Conservation (phyloP, 2,329 filamentous ascomycete species). For the Chalaropsis ovoidea region DNA sequence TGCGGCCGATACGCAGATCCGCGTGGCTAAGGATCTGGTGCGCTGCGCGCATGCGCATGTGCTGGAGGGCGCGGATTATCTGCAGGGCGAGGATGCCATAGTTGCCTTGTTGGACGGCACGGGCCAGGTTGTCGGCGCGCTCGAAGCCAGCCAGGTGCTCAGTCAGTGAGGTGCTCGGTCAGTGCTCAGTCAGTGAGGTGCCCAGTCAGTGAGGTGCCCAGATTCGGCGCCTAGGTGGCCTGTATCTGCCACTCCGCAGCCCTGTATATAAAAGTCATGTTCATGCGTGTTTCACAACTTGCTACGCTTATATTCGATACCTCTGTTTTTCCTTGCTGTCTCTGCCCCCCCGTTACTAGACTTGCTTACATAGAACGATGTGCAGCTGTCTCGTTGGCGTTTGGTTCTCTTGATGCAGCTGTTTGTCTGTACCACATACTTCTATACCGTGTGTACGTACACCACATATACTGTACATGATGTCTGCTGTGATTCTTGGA, state of each 20-base stretch:
- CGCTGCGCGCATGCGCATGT: conserved; percentile 31
- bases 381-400: too few species aligned
- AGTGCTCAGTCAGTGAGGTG: conserved; percentile 36
- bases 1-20: conserved; percentile 45
- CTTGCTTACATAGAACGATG: background rate
- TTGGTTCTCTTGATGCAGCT: too few species aligned
- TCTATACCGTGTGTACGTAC: too few species aligned
- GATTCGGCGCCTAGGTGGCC: too few species aligned
- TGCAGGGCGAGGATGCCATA: conserved; percentile 38
- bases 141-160: conserved; percentile 40
- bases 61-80: conserved; percentile 31
- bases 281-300: background rate
- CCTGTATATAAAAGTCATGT: background rate
- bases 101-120: conserved; percentile 39
- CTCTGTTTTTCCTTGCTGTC: background rate
- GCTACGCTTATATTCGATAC: background rate
- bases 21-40: conserved; percentile 45
- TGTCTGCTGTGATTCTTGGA: too few species aligned
- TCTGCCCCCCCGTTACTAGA: background rate
- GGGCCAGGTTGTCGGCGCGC: conserved; percentile 40
- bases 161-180: conserved; percentile 18
- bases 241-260: too few species aligned
- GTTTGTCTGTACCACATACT: too few species aligned
- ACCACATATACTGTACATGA: too few species aligned
- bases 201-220: conserved; percentile 26